A percentile compares a stretch with the other conserved stretches of the same genome.
These are phyloP conservation scores for Gaertneriomyces semiglobifer DNA, from an alignment of 192 early-diverging fungal genomes.

Conservation along the genomic window DNA sequence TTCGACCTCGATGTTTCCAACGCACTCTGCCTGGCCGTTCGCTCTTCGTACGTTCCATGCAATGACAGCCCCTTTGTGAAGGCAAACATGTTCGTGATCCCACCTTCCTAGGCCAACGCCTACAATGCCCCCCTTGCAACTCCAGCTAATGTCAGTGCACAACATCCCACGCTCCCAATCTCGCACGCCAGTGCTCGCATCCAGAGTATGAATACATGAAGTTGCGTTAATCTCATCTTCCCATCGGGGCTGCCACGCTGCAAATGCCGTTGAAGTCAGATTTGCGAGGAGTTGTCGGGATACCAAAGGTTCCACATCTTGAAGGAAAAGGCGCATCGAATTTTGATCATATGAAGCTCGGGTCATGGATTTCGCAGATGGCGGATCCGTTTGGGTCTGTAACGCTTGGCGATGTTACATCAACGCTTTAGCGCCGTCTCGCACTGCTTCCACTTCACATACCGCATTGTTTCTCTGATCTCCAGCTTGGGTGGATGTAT, in stretches of 20 bases:
- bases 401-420: neutral
- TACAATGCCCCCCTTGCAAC: constrained; percentile 42
- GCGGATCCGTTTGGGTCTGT: constrained; percentile 39
- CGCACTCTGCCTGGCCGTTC: neutral
- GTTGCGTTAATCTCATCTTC: constrained; percentile 35
- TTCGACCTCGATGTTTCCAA: constrained; percentile 27
- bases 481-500: constrained; percentile 6
- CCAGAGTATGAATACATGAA: constrained; percentile 32
- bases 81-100: constrained; percentile 45
- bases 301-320: constrained; percentile 35
- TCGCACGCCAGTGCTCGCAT: constrained; percentile 3
- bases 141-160: constrained; percentile 43
- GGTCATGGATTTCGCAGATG: constrained; percentile 3
- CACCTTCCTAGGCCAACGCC: constrained; percentile 35
- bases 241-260: constrained; percentile 47
- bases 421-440: neutral
- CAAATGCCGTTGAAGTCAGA: constrained; percentile 43
- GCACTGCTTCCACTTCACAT: neutral
- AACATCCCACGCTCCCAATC: constrained; percentile 26
- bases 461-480: constrained; percentile 2
- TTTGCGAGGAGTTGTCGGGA: constrained; percentile 43
- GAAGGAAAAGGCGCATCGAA: constrained; percentile 33
- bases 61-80: constrained; percentile 39
- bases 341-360: constrained; percentile 30
- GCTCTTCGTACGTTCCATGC: constrained; percentile 32